A percentile compares a stretch with the other conserved stretches of the same genome.
phyloP scores from a whole-genome alignment of 2,329 filamentous ascomycete genomes.

The Claviceps africana region DNA sequence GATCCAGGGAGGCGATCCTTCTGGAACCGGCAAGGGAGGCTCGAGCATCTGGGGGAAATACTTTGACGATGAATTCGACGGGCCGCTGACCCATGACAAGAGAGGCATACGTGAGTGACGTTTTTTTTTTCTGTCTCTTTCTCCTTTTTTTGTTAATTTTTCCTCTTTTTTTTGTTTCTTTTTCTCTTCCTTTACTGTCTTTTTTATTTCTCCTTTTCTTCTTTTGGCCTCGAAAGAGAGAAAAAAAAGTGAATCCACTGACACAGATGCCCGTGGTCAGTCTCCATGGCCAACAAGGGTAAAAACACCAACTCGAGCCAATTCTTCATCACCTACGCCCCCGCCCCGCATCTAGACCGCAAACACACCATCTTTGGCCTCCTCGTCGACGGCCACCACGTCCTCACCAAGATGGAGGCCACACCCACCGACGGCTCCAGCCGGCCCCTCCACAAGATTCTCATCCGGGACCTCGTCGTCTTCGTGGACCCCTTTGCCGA shows the following conservation, averaged over 20 bases:
- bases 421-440: conserved; percentile 62
- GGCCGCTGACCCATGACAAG: conserved; percentile 67
- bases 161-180: background rate
- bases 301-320: conserved; percentile 95
- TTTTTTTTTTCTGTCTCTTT: background rate
- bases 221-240: too few relatives aligned
- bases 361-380: conserved; percentile 96
- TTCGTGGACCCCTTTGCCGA: conserved; percentile 94
- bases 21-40: conserved; percentile 83
- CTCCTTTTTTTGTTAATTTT: too few relatives aligned
- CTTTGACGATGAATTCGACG: conserved; percentile 87
- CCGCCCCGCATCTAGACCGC: conserved; percentile 71
- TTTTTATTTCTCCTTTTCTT: too few relatives aligned
- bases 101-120: conserved; percentile 45
- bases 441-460: conserved; percentile 61
- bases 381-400: conserved; percentile 62
- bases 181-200: too few relatives aligned
- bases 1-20: conserved; percentile 93
- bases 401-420: conserved; percentile 63
- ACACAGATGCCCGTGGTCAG: too few relatives aligned
- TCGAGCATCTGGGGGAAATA: conserved; percentile 86
- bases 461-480: conserved; percentile 70
- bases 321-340: conserved; percentile 85
- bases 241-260: too few relatives aligned
- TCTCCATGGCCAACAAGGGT: conserved; percentile 94